Evolutionary conservation across 1,139 yeast species (phyloP).

Genomic region (Protomyces lactucae-debilis): DNA sequence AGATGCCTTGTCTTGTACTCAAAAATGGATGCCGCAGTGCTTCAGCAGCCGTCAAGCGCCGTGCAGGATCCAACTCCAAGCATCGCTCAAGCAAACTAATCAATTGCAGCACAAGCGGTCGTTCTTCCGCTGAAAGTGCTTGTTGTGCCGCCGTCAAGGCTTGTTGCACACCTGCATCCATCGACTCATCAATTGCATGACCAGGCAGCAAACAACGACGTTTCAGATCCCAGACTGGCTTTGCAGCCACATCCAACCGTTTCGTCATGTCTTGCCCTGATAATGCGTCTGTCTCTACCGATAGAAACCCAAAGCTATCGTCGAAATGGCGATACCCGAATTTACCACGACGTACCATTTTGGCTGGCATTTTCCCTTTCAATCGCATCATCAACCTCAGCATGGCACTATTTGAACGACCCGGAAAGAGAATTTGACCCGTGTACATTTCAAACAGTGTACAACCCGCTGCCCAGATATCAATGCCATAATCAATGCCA

Average conservation of each 20-base stretch:
- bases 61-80: constrained; percentile 69
- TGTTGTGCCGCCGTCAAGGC: constrained; percentile 3
- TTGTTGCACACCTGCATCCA: background rate
- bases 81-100: constrained; percentile 61
- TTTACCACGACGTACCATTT: constrained; percentile 37
- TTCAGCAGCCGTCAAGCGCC: constrained; percentile 64
- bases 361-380: constrained; percentile 39
- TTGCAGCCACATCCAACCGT: constrained; percentile 24
- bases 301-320: constrained; percentile 36
- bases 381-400: constrained; percentile 39
- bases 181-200: background rate
- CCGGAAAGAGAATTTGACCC: constrained; percentile 78
- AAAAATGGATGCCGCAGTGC: constrained; percentile 69
- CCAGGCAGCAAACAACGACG: constrained; percentile 14
- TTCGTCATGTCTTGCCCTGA: constrained; percentile 35
- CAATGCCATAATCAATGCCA: constrained; percentile 80
- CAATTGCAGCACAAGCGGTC: constrained; percentile 30
- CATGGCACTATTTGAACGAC: constrained; percentile 46
- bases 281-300: constrained; percentile 35
- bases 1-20: background rate
- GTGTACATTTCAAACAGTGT: constrained; percentile 81
- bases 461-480: constrained; percentile 90
- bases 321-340: constrained; percentile 38
- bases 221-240: constrained; percentile 30
- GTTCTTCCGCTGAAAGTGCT: constrained; percentile 14